Conservation (phyloP, 2,329 filamentous ascomycete genomes). For the Botryotinia narcissicola region DNA sequence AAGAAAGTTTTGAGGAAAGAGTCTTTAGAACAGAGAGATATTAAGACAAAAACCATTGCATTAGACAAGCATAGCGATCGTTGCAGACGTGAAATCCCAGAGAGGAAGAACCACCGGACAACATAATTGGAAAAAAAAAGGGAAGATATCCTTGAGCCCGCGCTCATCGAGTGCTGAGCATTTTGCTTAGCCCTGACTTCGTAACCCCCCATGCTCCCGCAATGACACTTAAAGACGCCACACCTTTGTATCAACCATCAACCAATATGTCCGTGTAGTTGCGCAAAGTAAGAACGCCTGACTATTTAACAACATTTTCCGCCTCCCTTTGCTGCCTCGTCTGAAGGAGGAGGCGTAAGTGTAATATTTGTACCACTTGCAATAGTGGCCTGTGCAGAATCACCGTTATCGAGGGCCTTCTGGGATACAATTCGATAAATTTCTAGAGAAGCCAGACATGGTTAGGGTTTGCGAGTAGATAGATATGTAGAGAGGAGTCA, state of each 20-base stretch:
- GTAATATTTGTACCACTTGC: constrained; percentile 79
- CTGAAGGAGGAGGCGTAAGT: constrained; percentile 80
- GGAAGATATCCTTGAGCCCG: constrained; percentile 21
- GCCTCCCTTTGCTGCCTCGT: constrained; percentile 69
- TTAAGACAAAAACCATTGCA: constrained; percentile 22
- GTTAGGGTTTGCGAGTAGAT: constrained; percentile 18
- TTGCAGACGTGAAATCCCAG: constrained; percentile 31
- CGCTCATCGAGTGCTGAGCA: constrained; percentile 20
- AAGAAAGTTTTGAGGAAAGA: constrained; percentile 24
- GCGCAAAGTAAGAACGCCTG: constrained; percentile 22
- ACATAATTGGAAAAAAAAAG: constrained; percentile 22
- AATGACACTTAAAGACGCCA: constrained; percentile 27
- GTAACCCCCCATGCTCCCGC: constrained; percentile 26
- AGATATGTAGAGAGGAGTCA: constrained; percentile 32
- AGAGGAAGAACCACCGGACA: constrained; percentile 25
- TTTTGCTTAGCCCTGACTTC: constrained; percentile 23
- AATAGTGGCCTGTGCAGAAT: constrained; percentile 75
- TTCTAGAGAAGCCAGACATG: constrained; percentile 55
- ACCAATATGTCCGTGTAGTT: constrained; percentile 25
- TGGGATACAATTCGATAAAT: constrained; percentile 99
- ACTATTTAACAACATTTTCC: constrained; percentile 68
- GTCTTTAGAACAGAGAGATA: constrained; percentile 15
- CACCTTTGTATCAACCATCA: constrained; percentile 31
- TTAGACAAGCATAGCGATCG: constrained; percentile 29
- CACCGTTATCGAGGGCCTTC: constrained; percentile 91